Conservation (phyloP, 352 stramenopile genomes). For the Hyaloperonospora brassicae region DNA sequence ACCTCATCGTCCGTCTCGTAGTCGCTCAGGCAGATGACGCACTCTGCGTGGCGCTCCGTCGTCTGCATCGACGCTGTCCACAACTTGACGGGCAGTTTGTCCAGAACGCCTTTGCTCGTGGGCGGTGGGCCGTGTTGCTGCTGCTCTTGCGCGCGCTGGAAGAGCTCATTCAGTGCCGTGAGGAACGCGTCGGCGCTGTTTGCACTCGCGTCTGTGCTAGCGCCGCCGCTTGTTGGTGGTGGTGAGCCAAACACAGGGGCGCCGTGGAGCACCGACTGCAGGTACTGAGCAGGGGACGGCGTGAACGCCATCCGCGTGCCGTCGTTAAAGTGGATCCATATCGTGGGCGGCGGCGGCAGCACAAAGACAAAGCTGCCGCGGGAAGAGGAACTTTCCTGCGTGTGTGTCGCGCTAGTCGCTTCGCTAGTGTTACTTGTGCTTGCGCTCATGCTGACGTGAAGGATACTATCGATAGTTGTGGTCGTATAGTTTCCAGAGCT, state of each 20-base stretch:
- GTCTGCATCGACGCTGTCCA: slow-evolving; percentile 38
- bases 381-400: slow-evolving; percentile 8
- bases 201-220: slow-evolving; percentile 1
- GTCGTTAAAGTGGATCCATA: slow-evolving; percentile 54
- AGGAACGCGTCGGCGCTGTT: slow-evolving; percentile 27
- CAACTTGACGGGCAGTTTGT: slow-evolving; percentile 53
- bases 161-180: slow-evolving; percentile 53
- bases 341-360: slow-evolving; percentile 48
- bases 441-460: background rate
- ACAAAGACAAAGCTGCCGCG: slow-evolving; percentile 39
- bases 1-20: slow-evolving; percentile 60
- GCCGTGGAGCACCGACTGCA: slow-evolving; percentile 36
- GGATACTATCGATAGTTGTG: too few species aligned
- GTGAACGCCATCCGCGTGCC: slow-evolving; percentile 42
- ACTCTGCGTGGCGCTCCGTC: slow-evolving; percentile 51
- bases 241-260: slow-evolving; percentile 15
- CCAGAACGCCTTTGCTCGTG: slow-evolving; percentile 61
- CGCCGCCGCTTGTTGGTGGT: background rate
- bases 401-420: slow-evolving; percentile 9
- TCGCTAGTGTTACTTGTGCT: slow-evolving; percentile 6
- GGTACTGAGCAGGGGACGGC: slow-evolving; percentile 31
- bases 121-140: slow-evolving; percentile 46
- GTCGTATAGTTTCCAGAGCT: too few species aligned
- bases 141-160: slow-evolving; percentile 51
- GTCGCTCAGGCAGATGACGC: slow-evolving; percentile 68